Evolutionary conservation across 2,329 filamentous ascomycete genomes (phyloP).

Genomic region (Exophiala calicioides): DNA sequence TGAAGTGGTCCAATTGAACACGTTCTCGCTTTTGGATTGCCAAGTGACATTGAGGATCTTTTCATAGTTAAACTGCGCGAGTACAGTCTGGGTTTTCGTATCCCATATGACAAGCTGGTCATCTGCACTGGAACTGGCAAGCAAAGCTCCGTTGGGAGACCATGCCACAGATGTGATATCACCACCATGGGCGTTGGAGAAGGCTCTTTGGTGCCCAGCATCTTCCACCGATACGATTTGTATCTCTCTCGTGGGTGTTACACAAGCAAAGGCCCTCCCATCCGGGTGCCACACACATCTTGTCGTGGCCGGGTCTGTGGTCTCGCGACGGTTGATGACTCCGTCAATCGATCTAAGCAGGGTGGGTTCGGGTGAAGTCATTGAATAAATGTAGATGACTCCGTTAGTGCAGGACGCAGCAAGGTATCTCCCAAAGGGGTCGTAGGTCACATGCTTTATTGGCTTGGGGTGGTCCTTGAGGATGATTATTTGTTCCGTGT

Average conservation of each 20-base stretch:
- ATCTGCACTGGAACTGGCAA: slow-evolving; percentile 63
- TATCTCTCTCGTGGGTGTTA: slow-evolving; percentile 78
- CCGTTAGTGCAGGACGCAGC: slow-evolving; percentile 87
- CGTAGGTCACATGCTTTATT: slow-evolving; percentile 90
- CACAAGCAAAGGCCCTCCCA: slow-evolving; percentile 82
- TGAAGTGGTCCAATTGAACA: slow-evolving; percentile 85
- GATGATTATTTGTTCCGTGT: slow-evolving; percentile 74
- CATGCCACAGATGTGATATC: slow-evolving; percentile 86
- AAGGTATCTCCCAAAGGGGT: slow-evolving; percentile 73
- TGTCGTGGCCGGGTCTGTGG: slow-evolving; percentile 73
- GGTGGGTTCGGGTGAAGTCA: slow-evolving; percentile 75
- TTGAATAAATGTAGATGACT: slow-evolving; percentile 83
- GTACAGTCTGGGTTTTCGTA: slow-evolving; percentile 77
- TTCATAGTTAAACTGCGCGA: slow-evolving; percentile 75
- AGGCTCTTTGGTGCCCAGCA: slow-evolving; percentile 82
- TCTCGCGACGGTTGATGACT: slow-evolving; percentile 75
- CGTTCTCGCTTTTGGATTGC: slow-evolving; percentile 81
- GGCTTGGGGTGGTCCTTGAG: slow-evolving; percentile 81
- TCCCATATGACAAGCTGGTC: slow-evolving; percentile 72
- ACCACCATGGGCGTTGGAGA: slow-evolving; percentile 75
- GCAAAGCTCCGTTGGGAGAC: slow-evolving; percentile 90
- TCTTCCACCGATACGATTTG: slow-evolving; percentile 85
- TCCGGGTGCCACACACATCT: slow-evolving; percentile 89
- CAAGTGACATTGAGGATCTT: slow-evolving; percentile 85
- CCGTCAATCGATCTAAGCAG: slow-evolving; percentile 83